These are phyloP conservation scores for Zygosaccharomyces lentus DNA, from an alignment of 805 yeast genomes.

Conservation along the genomic window DNA sequence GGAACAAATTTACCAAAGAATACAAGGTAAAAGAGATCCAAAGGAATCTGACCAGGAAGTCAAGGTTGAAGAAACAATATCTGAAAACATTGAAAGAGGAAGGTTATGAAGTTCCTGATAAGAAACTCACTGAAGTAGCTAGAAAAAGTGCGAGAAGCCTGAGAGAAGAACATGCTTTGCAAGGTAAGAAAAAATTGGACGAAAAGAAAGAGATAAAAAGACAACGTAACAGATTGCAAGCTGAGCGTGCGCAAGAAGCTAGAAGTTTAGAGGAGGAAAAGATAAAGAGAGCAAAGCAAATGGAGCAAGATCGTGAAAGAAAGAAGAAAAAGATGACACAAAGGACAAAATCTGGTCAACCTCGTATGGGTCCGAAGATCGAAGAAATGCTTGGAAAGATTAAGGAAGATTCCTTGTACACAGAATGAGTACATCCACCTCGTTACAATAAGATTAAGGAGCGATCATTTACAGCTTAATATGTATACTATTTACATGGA, in stretches of 20 bases:
- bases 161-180: constrained; percentile 21
- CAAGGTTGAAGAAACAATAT: constrained; percentile 75
- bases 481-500: constrained; percentile 8
- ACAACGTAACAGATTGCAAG: constrained; percentile 35
- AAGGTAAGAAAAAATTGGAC: constrained; percentile 31
- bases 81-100: constrained; percentile 73
- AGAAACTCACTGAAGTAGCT: constrained; percentile 13
- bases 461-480: constrained; percentile 5
- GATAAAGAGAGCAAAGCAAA: constrained; percentile 37
- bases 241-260: constrained; percentile 35
- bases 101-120: constrained; percentile 53
- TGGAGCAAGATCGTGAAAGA: constrained; percentile 40
- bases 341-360: constrained; percentile 76
- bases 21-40: constrained; percentile 60
- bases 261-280: constrained; percentile 40
- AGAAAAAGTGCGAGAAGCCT: constrained; percentile 18
- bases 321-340: constrained; percentile 45
- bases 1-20: constrained; percentile 39
- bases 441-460: not conserved
- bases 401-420: constrained; percentile 43
- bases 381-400: constrained; percentile 74
- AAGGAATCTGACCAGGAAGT: constrained; percentile 69
- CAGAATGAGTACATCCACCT: constrained; percentile 11
- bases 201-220: constrained; percentile 36
- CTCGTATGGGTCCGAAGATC: constrained; percentile 86